Evolutionary conservation across 164 flowering plant genomes (phyloP).

Genomic region (Annona squamosa): DNA sequence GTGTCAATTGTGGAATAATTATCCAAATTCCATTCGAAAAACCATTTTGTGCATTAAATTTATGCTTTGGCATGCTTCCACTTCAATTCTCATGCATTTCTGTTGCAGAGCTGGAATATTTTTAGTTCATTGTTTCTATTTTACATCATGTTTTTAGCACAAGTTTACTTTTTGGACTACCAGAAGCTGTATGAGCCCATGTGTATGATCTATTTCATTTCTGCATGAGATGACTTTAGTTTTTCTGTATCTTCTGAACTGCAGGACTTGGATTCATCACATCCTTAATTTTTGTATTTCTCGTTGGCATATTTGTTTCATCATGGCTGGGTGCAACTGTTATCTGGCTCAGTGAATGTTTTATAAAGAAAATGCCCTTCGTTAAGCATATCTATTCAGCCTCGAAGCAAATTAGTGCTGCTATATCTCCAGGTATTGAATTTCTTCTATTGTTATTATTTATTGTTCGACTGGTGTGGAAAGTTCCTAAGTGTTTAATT

Average conservation of each 20-base stretch:
- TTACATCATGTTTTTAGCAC: too few relatives aligned
- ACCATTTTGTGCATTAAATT: too few relatives aligned
- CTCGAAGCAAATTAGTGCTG: conserved; percentile 83
- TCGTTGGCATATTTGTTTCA: conserved; percentile 77
- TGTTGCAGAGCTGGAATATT: too few relatives aligned
- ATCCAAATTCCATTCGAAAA: too few relatives aligned
- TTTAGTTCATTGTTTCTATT: too few relatives aligned
- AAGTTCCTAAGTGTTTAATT: background rate
- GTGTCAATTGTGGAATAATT: too few relatives aligned
- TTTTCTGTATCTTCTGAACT: conserved; percentile 7
- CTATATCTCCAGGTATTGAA: conserved; percentile 72
- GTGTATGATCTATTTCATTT: background rate
- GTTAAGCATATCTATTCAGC: conserved; percentile 77
- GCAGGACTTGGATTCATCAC: conserved; percentile 92
- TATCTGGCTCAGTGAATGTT: conserved; percentile 81
- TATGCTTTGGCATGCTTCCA: too few relatives aligned
- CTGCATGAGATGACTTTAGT: background rate
- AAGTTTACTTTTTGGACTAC: background rate
- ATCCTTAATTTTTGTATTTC: conserved; percentile 64
- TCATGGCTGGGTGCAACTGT: conserved; percentile 86
- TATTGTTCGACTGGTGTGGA: background rate
- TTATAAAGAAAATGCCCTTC: conserved; percentile 79
- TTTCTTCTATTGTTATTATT: background rate
- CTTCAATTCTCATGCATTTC: too few relatives aligned
- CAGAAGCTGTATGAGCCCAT: background rate